A percentile compares a stretch with the other conserved stretches of the same genome.
Conservation (phyloP, 2,329 filamentous ascomycete genomes). For the Colletotrichum chrysophilum region DNA sequence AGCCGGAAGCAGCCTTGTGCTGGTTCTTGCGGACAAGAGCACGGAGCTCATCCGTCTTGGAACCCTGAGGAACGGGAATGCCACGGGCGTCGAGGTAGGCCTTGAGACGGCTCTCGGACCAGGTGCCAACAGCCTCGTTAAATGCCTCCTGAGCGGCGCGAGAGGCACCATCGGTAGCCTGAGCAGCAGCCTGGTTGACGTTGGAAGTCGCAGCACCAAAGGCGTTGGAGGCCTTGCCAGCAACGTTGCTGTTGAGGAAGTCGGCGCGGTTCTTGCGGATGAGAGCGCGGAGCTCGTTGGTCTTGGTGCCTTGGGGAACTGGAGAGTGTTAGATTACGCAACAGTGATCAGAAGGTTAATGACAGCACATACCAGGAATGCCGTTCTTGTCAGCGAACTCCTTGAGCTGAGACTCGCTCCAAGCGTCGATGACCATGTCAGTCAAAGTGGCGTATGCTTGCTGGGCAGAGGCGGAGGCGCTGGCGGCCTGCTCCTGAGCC, state of each 20-base stretch:
- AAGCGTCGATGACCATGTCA: constrained; percentile 85
- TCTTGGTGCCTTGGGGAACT: constrained; percentile 90
- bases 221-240: constrained; percentile 61
- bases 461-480: constrained; percentile 68
- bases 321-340: constrained; percentile 30
- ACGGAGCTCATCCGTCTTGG: constrained; percentile 75
- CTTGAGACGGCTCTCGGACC: constrained; percentile 81
- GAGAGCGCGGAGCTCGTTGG: constrained; percentile 87
- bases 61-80: constrained; percentile 73
- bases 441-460: constrained; percentile 76
- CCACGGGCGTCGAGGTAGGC: constrained; percentile 79
- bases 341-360: rapidly evolving
- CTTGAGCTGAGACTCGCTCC: constrained; percentile 90
- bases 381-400: constrained; percentile 91
- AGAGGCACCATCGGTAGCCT: constrained; percentile 73
- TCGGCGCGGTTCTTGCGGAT: constrained; percentile 85
- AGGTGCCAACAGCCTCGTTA: constrained; percentile 62
- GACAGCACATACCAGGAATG: constrained; percentile 53
- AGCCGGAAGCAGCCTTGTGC: constrained; percentile 72
- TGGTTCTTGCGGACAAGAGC: constrained; percentile 76
- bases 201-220: constrained; percentile 76
- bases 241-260: constrained; percentile 69
- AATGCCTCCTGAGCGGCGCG: constrained; percentile 71
- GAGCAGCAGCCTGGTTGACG: constrained; percentile 77
- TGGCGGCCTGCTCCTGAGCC: constrained; percentile 63